Evolutionary conservation across 208 protist species (phyloP).

Genomic region (Angomonas ambiguus): DNA sequence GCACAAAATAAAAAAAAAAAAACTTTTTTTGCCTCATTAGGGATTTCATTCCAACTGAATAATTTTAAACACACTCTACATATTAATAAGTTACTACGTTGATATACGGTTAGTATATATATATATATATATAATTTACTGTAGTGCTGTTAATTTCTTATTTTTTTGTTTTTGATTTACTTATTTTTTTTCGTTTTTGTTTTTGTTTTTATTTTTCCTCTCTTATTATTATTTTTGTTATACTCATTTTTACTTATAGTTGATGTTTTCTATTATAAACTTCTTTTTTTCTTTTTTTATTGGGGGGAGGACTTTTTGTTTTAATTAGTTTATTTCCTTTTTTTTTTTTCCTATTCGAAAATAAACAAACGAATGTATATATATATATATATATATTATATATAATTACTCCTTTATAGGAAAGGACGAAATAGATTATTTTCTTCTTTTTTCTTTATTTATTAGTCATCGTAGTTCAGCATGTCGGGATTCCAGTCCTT

Average conservation of each 20-base stretch:
- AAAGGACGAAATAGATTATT: neutral
- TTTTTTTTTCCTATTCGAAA: neutral
- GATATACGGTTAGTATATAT: no score
- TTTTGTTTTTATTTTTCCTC: neutral
- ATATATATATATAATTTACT: neutral
- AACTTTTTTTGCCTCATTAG: neutral
- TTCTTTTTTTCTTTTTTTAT: conserved; percentile 8
- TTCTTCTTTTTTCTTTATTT: conserved; percentile 49
- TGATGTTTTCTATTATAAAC: neutral
- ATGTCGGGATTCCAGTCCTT: conserved; percentile 16
- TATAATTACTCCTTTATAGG: neutral
- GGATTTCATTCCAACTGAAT: neutral
- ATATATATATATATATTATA: conserved; percentile 6
- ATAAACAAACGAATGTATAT: neutral
- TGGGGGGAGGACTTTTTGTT: no score
- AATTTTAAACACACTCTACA: neutral
- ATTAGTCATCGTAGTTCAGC: neutral
- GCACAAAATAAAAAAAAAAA: conserved; percentile 5
- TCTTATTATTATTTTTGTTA: neutral
- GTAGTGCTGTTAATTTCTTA: neutral
- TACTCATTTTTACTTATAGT: neutral
- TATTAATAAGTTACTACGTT: no score
- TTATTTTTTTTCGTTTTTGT: conserved; percentile 1
- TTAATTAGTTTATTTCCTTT: conserved; percentile 2
- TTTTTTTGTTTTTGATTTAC: neutral